A percentile compares a stretch with the other conserved stretches of the same genome.
Evolutionary conservation across 176 grass and related monocot species (phyloP).

Genomic region (Juncus effusus): DNA sequence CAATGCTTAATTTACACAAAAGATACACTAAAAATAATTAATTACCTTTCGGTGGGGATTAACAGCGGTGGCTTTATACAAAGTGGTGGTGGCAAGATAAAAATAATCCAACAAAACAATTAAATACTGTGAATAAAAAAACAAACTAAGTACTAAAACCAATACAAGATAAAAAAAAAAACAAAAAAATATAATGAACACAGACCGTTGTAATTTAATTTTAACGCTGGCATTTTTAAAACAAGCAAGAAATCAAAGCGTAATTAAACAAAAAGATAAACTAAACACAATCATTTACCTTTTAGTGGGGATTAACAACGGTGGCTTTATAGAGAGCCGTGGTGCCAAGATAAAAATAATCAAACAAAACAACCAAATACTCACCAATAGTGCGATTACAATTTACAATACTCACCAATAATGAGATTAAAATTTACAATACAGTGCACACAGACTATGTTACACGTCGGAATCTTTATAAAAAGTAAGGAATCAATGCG

Average conservation of each 20-base stretch:
- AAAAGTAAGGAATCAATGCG: background rate
- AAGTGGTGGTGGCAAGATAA: slow-evolving; percentile 91
- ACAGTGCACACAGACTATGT: too few species aligned
- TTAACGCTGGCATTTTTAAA: background rate
- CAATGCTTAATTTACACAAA: background rate
- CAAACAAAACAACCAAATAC: too few species aligned
- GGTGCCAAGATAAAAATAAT: slow-evolving; percentile 71
- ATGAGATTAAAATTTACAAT: too few species aligned
- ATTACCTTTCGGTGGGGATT: slow-evolving; percentile 86
- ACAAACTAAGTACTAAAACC: too few species aligned
- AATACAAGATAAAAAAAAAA: too few species aligned
- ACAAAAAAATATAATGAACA: too few species aligned
- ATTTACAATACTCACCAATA: too few species aligned
- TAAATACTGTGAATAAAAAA: too few species aligned
- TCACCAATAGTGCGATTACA: too few species aligned
- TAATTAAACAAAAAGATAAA: background rate
- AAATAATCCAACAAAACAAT: background rate
- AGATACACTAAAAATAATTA: background rate
- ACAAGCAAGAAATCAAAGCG: background rate
- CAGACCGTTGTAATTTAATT: background rate
- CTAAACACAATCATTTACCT: slow-evolving; percentile 42
- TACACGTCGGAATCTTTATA: background rate
- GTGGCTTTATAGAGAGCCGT: slow-evolving; percentile 96
- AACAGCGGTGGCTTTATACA: slow-evolving; percentile 90
- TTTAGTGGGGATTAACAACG: slow-evolving; percentile 71